Percentiles rank a stretch among this genome's conserved stretches.
phyloP scores from a whole-genome alignment of 495 filamentous ascomycete genomes.

The Endocarpon pusillum region DNA sequence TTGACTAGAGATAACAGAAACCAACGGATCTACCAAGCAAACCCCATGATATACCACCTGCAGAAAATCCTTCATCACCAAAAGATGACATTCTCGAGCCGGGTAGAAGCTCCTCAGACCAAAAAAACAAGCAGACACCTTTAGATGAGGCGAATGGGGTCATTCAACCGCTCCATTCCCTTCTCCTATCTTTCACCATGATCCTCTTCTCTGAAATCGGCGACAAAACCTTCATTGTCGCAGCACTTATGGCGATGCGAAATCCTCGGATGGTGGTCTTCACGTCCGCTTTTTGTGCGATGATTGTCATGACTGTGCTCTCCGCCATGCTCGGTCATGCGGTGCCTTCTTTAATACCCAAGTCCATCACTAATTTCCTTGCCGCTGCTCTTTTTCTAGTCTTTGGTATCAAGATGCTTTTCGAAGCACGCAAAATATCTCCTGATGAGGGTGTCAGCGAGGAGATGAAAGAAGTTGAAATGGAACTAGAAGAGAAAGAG shows the following conservation, averaged over 20 bases:
- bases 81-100: conserved; percentile 48
- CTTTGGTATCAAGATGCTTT: conserved; percentile 72
- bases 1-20: conserved; percentile 55
- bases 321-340: conserved; percentile 91
- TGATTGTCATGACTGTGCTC: conserved; percentile 89
- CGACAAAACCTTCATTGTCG: conserved; percentile 96
- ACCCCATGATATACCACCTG: conserved; percentile 60
- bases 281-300: conserved; percentile 75
- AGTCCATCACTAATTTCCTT: conserved; percentile 69
- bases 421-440: conserved; percentile 77
- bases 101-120: conserved; percentile 14
- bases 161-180: conserved; percentile 78
- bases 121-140: conserved; percentile 11
- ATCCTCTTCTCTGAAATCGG: conserved; percentile 95
- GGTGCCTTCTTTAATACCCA: conserved; percentile 78
- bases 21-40: conserved; percentile 64
- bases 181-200: conserved; percentile 85
- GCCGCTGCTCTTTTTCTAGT: conserved; percentile 74
- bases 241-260: conserved; percentile 97
- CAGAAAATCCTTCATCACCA: conserved; percentile 46
- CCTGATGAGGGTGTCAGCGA: conserved; percentile 76
- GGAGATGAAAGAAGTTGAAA: conserved; percentile 94
- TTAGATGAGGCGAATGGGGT: conserved; percentile 39
- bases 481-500: conserved; percentile 90
- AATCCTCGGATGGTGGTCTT: conserved; percentile 88